Evolutionary conservation across 768 basidiomycete genomes (phyloP).

Genomic region (Pulveroboletus frians): DNA sequence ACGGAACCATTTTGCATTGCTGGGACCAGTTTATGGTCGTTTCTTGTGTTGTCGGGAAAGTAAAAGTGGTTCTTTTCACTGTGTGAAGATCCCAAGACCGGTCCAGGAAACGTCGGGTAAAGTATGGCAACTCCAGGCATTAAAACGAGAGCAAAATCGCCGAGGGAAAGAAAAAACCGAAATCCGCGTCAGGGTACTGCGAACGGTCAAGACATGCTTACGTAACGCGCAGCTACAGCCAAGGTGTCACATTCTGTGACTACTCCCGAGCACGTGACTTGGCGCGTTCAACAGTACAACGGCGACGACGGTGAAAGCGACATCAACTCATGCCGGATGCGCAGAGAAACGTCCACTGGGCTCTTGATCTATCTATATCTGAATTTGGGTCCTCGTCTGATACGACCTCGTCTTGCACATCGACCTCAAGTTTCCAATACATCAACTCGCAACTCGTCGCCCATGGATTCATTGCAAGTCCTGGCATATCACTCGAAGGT

Average conservation of each 20-base stretch:
- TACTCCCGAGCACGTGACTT: constrained; percentile 22
- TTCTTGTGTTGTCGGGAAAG: constrained; percentile 13
- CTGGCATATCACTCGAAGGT: constrained; percentile 67
- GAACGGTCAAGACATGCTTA: constrained; percentile 16
- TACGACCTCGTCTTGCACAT: constrained; percentile 40
- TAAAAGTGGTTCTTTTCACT: constrained; percentile 17
- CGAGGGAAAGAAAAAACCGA: not conserved
- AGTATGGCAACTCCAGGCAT: constrained; percentile 43
- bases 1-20: constrained; percentile 39
- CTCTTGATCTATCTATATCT: constrained; percentile 39
- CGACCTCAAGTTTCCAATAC: constrained; percentile 64
- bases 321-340: not conserved
- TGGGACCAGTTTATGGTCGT: constrained; percentile 14
- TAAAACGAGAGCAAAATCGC: constrained; percentile 9
- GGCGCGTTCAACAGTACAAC: constrained; percentile 25
- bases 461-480: constrained; percentile 65
- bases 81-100: constrained; percentile 29
- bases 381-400: constrained; percentile 41
- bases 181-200: constrained; percentile 6
- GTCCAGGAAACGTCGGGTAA: constrained; percentile 33
- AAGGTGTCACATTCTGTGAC: constrained; percentile 8
- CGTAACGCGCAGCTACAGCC: constrained; percentile 22
- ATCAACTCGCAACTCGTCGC: constrained; percentile 78
- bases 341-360: constrained; percentile 44
- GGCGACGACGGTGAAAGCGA: constrained; percentile 9